phyloP scores from a whole-genome alignment of 2,329 filamentous ascomycete genomes.

The Escovopsis sp. region DNA sequence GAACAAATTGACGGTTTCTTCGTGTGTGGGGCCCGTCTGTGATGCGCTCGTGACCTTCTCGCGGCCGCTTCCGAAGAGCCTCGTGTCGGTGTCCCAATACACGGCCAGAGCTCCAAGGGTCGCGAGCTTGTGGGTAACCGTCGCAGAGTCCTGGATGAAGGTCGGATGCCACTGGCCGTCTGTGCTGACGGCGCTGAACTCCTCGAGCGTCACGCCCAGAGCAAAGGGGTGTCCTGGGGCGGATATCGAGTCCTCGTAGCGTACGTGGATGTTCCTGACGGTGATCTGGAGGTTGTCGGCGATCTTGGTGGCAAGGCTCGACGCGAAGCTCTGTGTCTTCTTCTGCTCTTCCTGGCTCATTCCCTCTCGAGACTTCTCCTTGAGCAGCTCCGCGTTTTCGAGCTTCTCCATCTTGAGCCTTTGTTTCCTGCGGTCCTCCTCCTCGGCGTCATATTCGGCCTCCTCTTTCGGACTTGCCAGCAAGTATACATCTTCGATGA shows the following conservation, averaged over 20 bases:
- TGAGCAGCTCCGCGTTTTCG: constrained; percentile 86
- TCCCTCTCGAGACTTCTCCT: constrained; percentile 82
- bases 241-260: constrained; percentile 95
- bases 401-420: constrained; percentile 98
- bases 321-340: constrained; percentile 94
- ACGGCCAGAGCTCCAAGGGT: constrained; percentile 79
- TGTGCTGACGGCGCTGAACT: constrained; percentile 94
- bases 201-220: constrained; percentile 78
- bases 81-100: constrained; percentile 95
- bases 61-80: constrained; percentile 67
- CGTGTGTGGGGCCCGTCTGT: constrained; percentile 51
- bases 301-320: constrained; percentile 88
- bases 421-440: constrained; percentile 76
- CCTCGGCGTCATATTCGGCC: constrained; percentile 79
- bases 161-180: constrained; percentile 90
- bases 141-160: constrained; percentile 78
- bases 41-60: constrained; percentile 43
- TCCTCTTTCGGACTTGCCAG: constrained; percentile 93
- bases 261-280: constrained; percentile 95
- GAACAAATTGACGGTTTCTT: constrained; percentile 64
- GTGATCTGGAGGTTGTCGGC: constrained; percentile 97
- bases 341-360: constrained; percentile 92
- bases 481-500: constrained; percentile 93
- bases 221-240: constrained; percentile 92
- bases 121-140: constrained; percentile 83